Evolutionary conservation across 2,329 filamentous ascomycete species (phyloP).

Genomic region (Fusarium palustre): DNA sequence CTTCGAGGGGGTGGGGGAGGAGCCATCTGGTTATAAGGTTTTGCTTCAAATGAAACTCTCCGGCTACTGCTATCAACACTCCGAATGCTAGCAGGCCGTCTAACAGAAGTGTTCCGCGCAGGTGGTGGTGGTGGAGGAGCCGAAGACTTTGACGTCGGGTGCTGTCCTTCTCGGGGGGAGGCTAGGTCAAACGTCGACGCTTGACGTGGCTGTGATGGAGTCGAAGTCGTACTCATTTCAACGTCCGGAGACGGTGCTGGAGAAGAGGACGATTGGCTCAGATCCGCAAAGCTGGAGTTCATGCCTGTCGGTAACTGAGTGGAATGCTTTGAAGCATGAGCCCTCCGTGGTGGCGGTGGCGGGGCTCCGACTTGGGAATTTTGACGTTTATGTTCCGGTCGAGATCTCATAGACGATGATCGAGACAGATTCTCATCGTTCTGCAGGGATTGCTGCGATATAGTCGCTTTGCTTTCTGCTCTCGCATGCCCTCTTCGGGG

Average conservation of each 20-base stretch:
- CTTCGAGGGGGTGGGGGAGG: slow-evolving; percentile 64
- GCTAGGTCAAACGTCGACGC: slow-evolving; percentile 23
- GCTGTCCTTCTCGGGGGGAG: slow-evolving; percentile 27
- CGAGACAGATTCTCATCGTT: slow-evolving; percentile 58
- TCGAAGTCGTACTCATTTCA: slow-evolving; percentile 22
- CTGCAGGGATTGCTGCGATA: slow-evolving; percentile 22
- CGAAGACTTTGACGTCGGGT: slow-evolving; percentile 32
- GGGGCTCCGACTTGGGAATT: slow-evolving; percentile 61
- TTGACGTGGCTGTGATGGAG: slow-evolving; percentile 23
- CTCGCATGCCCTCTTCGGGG: slow-evolving; percentile 62
- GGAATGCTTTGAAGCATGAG: slow-evolving; percentile 53
- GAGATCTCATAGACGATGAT: slow-evolving; percentile 62
- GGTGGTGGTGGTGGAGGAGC: slow-evolving; percentile 61
- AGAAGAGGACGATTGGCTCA: slow-evolving; percentile 35
- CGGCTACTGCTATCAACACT: slow-evolving; percentile 55
- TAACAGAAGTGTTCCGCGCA: slow-evolving; percentile 57
- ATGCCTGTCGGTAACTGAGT: slow-evolving; percentile 36
- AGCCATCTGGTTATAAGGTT: slow-evolving; percentile 47
- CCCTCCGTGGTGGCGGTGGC: slow-evolving; percentile 67
- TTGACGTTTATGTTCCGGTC: slow-evolving; percentile 59
- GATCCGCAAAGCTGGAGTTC: slow-evolving; percentile 51
- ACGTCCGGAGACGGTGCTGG: slow-evolving; percentile 37
- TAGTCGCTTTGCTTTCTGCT: slow-evolving; percentile 56
- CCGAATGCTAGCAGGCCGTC: slow-evolving; percentile 59
- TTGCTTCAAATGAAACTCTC: slow-evolving; percentile 47